A percentile compares a stretch with the other conserved stretches of the same genome.
These are phyloP conservation scores for Xylariaceae sp. DNA, from an alignment of 2,329 filamentous ascomycete species.

Conservation along the genomic window DNA sequence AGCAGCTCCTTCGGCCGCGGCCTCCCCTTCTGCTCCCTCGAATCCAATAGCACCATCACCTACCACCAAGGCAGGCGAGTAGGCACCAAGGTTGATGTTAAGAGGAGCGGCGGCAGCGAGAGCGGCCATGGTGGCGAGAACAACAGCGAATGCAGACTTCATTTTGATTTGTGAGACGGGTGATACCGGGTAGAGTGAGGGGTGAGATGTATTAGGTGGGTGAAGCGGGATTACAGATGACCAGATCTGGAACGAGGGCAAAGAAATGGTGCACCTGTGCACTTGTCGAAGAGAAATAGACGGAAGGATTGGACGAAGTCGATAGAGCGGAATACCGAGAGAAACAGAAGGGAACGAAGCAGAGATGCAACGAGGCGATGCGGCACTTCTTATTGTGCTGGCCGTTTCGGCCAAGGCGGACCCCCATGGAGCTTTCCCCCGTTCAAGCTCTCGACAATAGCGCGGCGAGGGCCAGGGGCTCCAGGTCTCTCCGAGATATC, in stretches of 20 bases:
- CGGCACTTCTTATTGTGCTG: constrained; percentile 1
- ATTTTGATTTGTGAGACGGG: constrained; percentile 11
- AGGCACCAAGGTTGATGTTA: constrained; percentile 32
- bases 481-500: constrained; percentile 7
- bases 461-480: background rate
- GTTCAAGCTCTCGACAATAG: too few relatives aligned
- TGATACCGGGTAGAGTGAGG: background rate
- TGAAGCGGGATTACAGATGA: constrained; percentile 9
- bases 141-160: constrained; percentile 23
- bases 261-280: constrained; percentile 21
- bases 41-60: constrained; percentile 45
- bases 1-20: constrained; percentile 13
- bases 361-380: background rate
- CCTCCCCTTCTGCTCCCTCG: constrained; percentile 11
- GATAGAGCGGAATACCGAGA: constrained; percentile 9
- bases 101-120: constrained; percentile 26
- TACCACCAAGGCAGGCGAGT: constrained; percentile 31
- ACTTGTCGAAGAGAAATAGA: constrained; percentile 12
- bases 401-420: background rate
- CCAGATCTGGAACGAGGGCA: constrained; percentile 6
- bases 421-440: background rate
- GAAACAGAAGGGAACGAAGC: constrained; percentile 6
- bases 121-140: constrained; percentile 25
- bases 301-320: constrained; percentile 12
- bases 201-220: background rate